Conservation (phyloP, 164 flowering plant genomes). For the Tetrastigma voinierianum region DNA sequence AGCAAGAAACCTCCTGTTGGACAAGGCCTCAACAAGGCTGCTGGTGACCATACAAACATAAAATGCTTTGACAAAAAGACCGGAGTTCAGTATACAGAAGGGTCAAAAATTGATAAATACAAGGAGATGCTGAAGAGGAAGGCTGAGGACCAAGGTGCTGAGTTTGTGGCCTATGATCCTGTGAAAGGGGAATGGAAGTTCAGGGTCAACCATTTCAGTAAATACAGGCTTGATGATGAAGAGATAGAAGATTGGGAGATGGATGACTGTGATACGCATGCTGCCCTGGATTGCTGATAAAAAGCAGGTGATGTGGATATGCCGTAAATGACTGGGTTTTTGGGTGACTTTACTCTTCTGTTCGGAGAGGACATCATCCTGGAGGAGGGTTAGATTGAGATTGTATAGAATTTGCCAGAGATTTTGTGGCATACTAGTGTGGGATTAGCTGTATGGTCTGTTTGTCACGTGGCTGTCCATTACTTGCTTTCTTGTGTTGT, state of each 20-base stretch:
- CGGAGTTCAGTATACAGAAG: constrained; percentile 67
- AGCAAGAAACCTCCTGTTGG: constrained; percentile 93
- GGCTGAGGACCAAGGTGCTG: constrained; percentile 89
- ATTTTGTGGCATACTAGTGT: no score
- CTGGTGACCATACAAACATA: constrained; percentile 85
- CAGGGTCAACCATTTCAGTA: constrained; percentile 78
- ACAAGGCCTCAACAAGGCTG: constrained; percentile 93
- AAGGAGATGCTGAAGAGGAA: constrained; percentile 76
- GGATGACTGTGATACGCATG: no score
- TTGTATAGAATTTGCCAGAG: no score
- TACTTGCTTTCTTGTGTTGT: no score
- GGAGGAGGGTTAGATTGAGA: no score
- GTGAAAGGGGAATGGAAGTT: constrained; percentile 92
- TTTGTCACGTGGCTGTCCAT: no score
- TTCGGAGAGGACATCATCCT: no score
- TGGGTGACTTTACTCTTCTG: no score
- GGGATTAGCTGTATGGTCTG: no score
- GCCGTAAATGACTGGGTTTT: not conserved
- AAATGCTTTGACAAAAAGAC: constrained; percentile 83
- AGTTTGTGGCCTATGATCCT: constrained; percentile 80
- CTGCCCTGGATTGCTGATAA: constrained; percentile 1
- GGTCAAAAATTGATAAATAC: constrained; percentile 73
- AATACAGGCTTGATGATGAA: constrained; percentile 44
- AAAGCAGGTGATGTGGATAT: not conserved
- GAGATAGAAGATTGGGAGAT: constrained; percentile 13